Base-by-base conservation (phyloP, 139 green algal genomes). In the Astrephomene gubernaculifera region DNA sequence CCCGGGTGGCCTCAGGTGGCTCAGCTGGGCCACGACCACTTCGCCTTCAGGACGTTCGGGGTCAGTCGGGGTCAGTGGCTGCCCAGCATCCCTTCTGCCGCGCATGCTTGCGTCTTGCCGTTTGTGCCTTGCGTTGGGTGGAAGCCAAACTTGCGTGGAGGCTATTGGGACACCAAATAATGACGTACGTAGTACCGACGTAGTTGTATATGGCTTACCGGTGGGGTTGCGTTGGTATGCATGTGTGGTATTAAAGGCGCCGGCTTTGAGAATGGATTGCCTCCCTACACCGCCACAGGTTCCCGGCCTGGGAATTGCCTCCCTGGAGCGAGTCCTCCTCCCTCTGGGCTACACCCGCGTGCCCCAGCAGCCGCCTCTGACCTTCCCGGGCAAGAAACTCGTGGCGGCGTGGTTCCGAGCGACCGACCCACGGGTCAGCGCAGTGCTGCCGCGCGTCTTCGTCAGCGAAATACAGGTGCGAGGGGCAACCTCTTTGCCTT, bases 31-130 rank as follows among this genome's bases (percentile, higher is more conserved):
- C 87, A 91, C 64, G 87, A 91, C 83, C 87, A 91, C 79, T 85
- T 91, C 54, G 87, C 87, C 33, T 91, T 89, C 83, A 33, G 87
- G 22, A 91, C 87, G 0, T 89, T 91, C 53, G 87, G 87, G 78
- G 87, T 90, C 76, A 44, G 82, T 71, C 12, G 0, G 29, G 5
- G 61, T 21, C n/a, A n/a, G n/a, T n/a, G n/a, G n/a, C n/a, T n/a
- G n/a, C n/a, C n/a, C n/a, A n/a, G n/a, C n/a, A n/a, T n/a, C n/a
- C n/a, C n/a, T n/a, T n/a, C n/a, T n/a, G n/a, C n/a, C n/a, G n/a
- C n/a, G n/a, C n/a, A n/a, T n/a, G n/a, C n/a, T n/a, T n/a, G n/a
- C n/a, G n/a, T n/a, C n/a, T n/a, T n/a, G n/a, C n/a, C n/a, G n/a
- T n/a, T n/a, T n/a, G n/a, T n/a, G n/a, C n/a, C n/a, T n/a, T n/a